Percentiles rank a stretch among this genome's conserved stretches.
Conservation (phyloP, 2,329 filamentous ascomycete genomes). For the Penicillium sclerotigenum region DNA sequence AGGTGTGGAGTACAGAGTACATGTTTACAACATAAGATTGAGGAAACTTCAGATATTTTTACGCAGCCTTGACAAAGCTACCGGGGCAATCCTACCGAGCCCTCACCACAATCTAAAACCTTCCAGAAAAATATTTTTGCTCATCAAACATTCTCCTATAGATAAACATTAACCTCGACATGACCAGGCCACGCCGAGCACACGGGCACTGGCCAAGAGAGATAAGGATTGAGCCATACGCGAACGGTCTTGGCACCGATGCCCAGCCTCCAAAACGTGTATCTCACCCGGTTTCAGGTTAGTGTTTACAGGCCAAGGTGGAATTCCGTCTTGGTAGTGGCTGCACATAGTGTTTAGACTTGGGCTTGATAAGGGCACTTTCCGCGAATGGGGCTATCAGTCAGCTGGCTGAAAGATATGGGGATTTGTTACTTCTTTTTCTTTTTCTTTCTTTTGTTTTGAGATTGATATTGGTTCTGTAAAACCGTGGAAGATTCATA, state of each 20-base stretch:
- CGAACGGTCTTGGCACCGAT: background rate
- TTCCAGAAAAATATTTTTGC: background rate
- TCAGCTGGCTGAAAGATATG: background rate
- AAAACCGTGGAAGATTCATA: too few species aligned
- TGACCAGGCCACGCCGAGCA: background rate
- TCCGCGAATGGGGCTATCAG: background rate
- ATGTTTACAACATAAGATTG: too few species aligned
- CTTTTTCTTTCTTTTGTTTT: background rate
- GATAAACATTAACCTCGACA: background rate
- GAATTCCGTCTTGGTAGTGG: background rate
- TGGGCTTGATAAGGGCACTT: background rate
- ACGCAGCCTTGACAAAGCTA: background rate
- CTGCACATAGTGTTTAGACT: background rate
- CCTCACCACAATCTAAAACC: background rate
- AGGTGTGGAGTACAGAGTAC: too few species aligned
- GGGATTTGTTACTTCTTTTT: background rate
- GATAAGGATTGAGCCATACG: slow-evolving; percentile 2
- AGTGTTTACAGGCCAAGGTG: background rate
- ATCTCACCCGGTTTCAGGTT: background rate
- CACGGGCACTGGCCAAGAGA: background rate
- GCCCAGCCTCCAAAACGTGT: background rate
- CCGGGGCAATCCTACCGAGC: background rate
- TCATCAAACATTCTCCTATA: background rate
- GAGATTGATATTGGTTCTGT: background rate
- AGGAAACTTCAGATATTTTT: too few species aligned